A percentile compares a stretch with the other conserved stretches of the same genome.
phyloP scores from a whole-genome alignment of 306 rosid species.

The Cicer pinnatifidum region DNA sequence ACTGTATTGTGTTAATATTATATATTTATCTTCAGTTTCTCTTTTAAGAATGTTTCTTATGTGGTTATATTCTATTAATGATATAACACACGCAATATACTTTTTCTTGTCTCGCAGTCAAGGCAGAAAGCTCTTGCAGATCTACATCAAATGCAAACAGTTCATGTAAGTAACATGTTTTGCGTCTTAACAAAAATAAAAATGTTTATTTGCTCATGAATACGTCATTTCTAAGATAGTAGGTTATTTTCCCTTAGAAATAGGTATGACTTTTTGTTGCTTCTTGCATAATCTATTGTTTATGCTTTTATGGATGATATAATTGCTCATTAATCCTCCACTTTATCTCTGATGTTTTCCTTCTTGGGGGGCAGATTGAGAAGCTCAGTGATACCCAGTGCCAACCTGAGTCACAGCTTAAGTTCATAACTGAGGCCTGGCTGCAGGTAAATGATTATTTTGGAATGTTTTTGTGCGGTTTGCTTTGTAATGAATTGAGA shows the following conservation, averaged over 20 bases:
- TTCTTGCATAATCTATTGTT: neutral
- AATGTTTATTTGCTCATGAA: neutral
- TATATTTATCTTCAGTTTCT: slow-evolving; percentile 4
- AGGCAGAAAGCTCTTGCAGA: slow-evolving; percentile 94
- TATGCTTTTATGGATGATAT: slow-evolving; percentile 24
- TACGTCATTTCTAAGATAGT: slow-evolving; percentile 2
- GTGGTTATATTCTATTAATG: slow-evolving; percentile 33
- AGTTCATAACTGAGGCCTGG: slow-evolving; percentile 98
- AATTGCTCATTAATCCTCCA: slow-evolving; percentile 22
- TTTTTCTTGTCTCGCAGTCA: slow-evolving; percentile 61
- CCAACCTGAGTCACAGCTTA: slow-evolving; percentile 95
- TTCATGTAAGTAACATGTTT: slow-evolving; percentile 64
- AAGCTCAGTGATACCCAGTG: slow-evolving; percentile 88
- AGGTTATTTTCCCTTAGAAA: slow-evolving; percentile 13
- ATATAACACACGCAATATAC: slow-evolving; percentile 28
- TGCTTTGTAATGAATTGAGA: slow-evolving; percentile 16
- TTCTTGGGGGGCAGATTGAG: slow-evolving; percentile 65
- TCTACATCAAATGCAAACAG: slow-evolving; percentile 86
- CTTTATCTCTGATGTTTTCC: neutral
- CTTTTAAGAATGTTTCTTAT: slow-evolving; percentile 19
- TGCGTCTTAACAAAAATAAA: neutral
- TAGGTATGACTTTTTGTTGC: neutral
- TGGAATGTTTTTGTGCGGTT: slow-evolving; percentile 24
- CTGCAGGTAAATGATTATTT: slow-evolving; percentile 63
- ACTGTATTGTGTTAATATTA: slow-evolving; percentile 2